Percentiles rank a stretch among this genome's conserved stretches.
These are phyloP conservation scores for Pleurotus ostreatus DNA, from an alignment of 768 basidiomycete genomes.

Conservation along the genomic window DNA sequence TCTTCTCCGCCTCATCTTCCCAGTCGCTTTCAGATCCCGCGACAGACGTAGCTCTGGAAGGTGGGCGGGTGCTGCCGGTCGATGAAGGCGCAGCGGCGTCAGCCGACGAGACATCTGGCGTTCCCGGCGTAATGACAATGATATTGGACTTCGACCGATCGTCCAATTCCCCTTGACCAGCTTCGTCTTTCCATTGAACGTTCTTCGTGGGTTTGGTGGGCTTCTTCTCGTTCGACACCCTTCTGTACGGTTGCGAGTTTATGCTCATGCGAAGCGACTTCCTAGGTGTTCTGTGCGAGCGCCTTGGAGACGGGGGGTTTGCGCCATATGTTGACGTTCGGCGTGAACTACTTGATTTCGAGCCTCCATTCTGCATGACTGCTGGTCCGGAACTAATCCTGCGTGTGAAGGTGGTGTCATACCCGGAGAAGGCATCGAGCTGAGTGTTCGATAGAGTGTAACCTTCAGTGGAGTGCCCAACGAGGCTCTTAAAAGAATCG, in stretches of 20 bases:
- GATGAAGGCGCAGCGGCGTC: constrained; percentile 18
- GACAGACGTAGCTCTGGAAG: constrained; percentile 42
- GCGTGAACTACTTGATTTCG: constrained; percentile 23
- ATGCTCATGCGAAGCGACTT: constrained; percentile 70
- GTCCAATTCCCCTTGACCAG: constrained; percentile 75
- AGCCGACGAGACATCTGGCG: constrained; percentile 25
- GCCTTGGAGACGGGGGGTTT: constrained; percentile 52
- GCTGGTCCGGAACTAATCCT: constrained; percentile 49
- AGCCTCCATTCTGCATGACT: constrained; percentile 28
- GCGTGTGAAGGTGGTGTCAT: constrained; percentile 43
- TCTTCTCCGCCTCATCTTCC: constrained; percentile 86
- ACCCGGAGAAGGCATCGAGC: constrained; percentile 49
- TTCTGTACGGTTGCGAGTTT: constrained; percentile 54
- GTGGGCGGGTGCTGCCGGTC: constrained; percentile 23
- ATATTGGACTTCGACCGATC: constrained; percentile 39
- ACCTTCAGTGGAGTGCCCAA: constrained; percentile 63
- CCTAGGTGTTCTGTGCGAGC: constrained; percentile 56
- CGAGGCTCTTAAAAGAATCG: constrained; percentile 57
- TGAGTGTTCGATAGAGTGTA: constrained; percentile 39
- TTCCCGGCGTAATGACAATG: constrained; percentile 33
- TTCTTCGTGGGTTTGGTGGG: constrained; percentile 58
- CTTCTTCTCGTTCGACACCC: constrained; percentile 60
- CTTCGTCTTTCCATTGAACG: constrained; percentile 87
- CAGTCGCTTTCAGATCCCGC: constrained; percentile 81
- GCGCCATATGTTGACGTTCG: constrained; percentile 36